Percentiles rank a stretch among this genome's conserved stretches.
phyloP scores from a whole-genome alignment of 805 yeast species.

The Candida khao-thaluensis region DNA sequence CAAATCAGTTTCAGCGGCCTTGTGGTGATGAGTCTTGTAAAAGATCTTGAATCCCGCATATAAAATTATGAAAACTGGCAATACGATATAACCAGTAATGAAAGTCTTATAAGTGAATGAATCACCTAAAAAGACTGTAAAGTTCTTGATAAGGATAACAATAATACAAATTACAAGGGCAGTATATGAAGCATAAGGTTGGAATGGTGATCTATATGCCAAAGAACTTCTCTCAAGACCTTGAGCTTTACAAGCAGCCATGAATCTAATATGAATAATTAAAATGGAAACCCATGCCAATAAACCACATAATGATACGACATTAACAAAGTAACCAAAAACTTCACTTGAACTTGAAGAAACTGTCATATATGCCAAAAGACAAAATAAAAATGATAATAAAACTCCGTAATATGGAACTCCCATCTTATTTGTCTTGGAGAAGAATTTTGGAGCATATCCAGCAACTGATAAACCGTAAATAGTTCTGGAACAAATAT shows the following conservation, averaged over 20 bases:
- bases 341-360: constrained; percentile 54
- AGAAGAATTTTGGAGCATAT: constrained; percentile 67
- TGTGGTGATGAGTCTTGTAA: constrained; percentile 48
- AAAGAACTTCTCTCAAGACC: constrained; percentile 56
- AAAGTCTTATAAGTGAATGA: constrained; percentile 60
- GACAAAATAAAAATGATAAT: constrained; percentile 53
- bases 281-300: constrained; percentile 73
- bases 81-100: constrained; percentile 76
- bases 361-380: constrained; percentile 70
- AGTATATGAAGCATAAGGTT: constrained; percentile 64
- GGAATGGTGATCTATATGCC: constrained; percentile 63
- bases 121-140: constrained; percentile 64
- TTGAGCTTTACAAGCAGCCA: constrained; percentile 64
- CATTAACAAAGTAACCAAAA: constrained; percentile 70
- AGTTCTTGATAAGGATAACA: constrained; percentile 64
- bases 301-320: constrained; percentile 73
- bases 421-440: constrained; percentile 65
- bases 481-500: constrained; percentile 72
- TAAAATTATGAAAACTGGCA: constrained; percentile 59
- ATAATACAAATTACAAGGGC: constrained; percentile 54
- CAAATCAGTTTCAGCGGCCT: constrained; percentile 61
- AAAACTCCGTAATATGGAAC: constrained; percentile 64
- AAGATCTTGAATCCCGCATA: constrained; percentile 60
- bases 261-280: constrained; percentile 64
- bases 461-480: constrained; percentile 73